Conservation (phyloP, 352 stramenopile species). For the Phytopythium montanum region DNA sequence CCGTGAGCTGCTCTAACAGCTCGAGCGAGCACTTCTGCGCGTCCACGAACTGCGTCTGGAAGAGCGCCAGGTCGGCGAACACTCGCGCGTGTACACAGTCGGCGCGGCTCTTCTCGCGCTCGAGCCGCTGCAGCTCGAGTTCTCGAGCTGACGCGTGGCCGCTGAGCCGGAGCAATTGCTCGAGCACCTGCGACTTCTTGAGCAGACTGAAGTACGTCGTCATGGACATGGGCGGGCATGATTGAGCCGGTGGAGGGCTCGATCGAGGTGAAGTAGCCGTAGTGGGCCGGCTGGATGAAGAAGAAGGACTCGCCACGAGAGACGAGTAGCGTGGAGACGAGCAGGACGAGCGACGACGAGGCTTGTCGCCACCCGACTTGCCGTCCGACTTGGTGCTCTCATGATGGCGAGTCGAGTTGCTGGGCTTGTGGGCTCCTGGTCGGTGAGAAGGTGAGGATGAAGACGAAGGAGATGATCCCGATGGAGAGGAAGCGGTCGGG, state of each 20-base stretch:
- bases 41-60: conserved; percentile 48
- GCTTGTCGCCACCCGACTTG: not conserved
- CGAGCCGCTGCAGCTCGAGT: conserved; percentile 35
- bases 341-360: conserved; percentile 22
- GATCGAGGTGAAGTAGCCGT: not conserved
- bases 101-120: conserved; percentile 38
- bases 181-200: conserved; percentile 64
- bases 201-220: conserved; percentile 65
- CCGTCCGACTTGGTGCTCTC: not conserved
- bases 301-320: conserved; percentile 1
- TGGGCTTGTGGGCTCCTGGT: not conserved
- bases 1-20: conserved; percentile 43
- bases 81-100: conserved; percentile 49
- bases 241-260: not conserved
- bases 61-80: conserved; percentile 48
- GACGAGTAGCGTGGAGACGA: conserved; percentile 30
- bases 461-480: not conserved
- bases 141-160: conserved; percentile 35
- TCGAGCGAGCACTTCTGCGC: conserved; percentile 48
- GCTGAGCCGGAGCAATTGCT: conserved; percentile 44
- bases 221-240: conserved; percentile 28
- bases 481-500: not conserved
- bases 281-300: not conserved
- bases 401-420: not conserved
- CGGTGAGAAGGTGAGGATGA: not conserved